phyloP scores from a whole-genome alignment of 2,329 filamentous ascomycete species.

The Thyridium curvatum region DNA sequence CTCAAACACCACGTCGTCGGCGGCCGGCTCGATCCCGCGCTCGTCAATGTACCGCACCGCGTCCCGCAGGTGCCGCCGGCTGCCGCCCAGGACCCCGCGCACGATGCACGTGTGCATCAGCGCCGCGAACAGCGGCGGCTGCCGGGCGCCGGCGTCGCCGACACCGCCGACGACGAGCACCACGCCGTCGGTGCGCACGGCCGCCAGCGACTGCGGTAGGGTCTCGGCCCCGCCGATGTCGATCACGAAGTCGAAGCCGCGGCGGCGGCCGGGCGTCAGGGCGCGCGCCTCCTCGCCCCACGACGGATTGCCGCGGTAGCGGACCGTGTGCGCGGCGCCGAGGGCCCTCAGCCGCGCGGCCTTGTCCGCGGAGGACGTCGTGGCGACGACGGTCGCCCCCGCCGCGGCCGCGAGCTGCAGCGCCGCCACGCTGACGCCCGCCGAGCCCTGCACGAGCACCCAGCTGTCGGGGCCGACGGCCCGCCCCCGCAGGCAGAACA shows the following conservation, averaged over 20 bases:
- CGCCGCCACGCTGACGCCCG: conserved; percentile 27
- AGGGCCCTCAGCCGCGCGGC: conserved; percentile 42
- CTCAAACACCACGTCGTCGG: conserved; percentile 21
- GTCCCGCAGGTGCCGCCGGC: conserved; percentile 16
- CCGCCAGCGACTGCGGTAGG: conserved; percentile 47
- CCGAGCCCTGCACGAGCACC: conserved; percentile 30
- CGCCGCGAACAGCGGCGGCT: conserved; percentile 14
- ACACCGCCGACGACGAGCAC: conserved; percentile 24
- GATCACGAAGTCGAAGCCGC: conserved; percentile 55
- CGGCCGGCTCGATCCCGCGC: conserved; percentile 18
- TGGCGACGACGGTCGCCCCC: conserved; percentile 50
- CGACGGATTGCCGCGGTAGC: conserved; percentile 47
- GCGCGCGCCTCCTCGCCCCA: conserved; percentile 53
- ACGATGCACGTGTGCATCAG: conserved; percentile 18
- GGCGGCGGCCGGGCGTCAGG: conserved; percentile 30
- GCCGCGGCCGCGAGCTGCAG: conserved; percentile 37
- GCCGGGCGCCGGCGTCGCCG: conserved; percentile 18
- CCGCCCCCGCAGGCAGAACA: conserved; percentile 38
- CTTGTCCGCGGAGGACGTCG: conserved; percentile 50
- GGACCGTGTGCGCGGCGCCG: conserved; percentile 52
- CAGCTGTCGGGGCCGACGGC: conserved; percentile 26
- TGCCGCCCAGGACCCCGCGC: conserved; percentile 19
- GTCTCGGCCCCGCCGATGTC: conserved; percentile 63
- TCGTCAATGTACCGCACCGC: conserved; percentile 23
- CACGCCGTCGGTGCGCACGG: conserved; percentile 28